Evolutionary conservation across 345 rosid species (phyloP).

Genomic region (Eucalyptus polybractea): DNA sequence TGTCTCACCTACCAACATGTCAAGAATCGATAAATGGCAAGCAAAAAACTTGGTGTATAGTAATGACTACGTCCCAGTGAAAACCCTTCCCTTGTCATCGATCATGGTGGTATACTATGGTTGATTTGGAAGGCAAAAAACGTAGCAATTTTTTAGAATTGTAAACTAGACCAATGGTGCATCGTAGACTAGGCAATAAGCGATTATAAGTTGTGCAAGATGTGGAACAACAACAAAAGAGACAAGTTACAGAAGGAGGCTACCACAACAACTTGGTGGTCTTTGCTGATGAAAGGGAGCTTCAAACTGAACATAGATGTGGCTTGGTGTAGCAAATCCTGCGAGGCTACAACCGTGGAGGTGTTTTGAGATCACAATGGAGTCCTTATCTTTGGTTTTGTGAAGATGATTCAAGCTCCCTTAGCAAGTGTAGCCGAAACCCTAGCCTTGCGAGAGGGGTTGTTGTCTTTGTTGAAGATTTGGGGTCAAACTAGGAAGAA

Average conservation of each 20-base stretch:
- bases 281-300: background rate
- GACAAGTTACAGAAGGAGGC: background rate
- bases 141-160: fast-evolving
- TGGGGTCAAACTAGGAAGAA: too few relatives aligned
- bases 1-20: background rate
- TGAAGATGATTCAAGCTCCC: too few relatives aligned
- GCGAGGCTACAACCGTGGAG: fast-evolving
- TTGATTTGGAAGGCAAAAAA: background rate
- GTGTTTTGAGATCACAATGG: background rate
- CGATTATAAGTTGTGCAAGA: background rate
- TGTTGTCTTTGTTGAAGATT: too few relatives aligned
- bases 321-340: background rate
- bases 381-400: too few relatives aligned
- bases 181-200: too few relatives aligned
- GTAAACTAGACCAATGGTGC: background rate
- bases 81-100: background rate
- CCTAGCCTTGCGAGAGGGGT: too few relatives aligned
- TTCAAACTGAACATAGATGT: background rate
- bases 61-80: too few relatives aligned
- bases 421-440: too few relatives aligned
- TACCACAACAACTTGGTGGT: fast-evolving
- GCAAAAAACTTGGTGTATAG: too few relatives aligned
- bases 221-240: background rate
- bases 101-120: background rate
- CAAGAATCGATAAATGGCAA: background rate